Percentiles rank a stretch among this genome's conserved stretches.
Conservation (phyloP, 495 filamentous ascomycete genomes). For the Penicillium paradoxum region DNA sequence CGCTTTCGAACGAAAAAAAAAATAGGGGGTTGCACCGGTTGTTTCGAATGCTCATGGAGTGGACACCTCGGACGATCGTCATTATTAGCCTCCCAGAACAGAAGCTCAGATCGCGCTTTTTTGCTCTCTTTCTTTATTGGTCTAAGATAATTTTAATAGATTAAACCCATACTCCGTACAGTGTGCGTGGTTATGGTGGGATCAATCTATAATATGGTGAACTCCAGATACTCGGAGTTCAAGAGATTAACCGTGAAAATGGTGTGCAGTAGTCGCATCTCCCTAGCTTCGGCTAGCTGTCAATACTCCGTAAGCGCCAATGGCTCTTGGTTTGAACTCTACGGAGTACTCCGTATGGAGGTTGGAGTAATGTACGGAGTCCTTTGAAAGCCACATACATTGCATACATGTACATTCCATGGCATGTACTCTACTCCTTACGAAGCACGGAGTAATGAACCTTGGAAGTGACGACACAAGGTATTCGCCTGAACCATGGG, state of each 20-base stretch:
- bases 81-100: conserved; percentile 1
- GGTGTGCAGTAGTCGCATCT: background rate
- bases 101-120: conserved; percentile 1
- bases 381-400: too few species aligned
- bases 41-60: conserved; percentile 6
- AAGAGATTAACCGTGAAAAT: background rate
- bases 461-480: too few species aligned
- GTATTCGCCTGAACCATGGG: background rate
- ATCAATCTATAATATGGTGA: background rate
- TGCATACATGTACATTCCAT: too few species aligned
- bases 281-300: background rate
- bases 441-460: too few species aligned
- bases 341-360: too few species aligned
- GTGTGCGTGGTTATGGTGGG: too few species aligned
- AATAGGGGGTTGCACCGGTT: conserved; percentile 6
- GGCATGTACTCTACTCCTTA: too few species aligned
- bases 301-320: background rate
- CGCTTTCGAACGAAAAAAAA: conserved; percentile 11
- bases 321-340: background rate
- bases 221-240: background rate
- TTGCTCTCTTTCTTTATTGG: background rate
- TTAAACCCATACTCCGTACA: too few species aligned
- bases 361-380: too few species aligned
- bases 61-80: conserved; percentile 6
- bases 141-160: background rate